Evolutionary conservation across 331 rosid genomes (phyloP).

Genomic region (Phaseolus coccineus): DNA sequence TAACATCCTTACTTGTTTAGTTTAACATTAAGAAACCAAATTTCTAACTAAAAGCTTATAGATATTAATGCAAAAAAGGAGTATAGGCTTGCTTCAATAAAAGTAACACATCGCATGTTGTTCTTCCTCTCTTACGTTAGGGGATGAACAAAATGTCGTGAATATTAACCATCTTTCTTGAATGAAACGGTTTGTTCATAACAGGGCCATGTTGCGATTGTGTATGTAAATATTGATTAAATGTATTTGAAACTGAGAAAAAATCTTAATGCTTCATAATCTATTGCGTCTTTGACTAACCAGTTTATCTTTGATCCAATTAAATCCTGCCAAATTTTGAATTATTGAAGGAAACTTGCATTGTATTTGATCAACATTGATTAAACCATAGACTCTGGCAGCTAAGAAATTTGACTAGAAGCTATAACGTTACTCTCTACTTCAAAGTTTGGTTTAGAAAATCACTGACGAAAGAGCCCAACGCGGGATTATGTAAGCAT

Average conservation of each 20-base stretch:
- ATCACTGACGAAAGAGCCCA: not conserved
- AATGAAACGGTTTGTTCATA: not conserved
- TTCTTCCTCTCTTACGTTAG: constrained; percentile 34
- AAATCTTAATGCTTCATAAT: not conserved
- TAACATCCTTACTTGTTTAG: too few relatives aligned
- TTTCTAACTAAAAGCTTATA: too few relatives aligned
- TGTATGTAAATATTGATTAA: not conserved
- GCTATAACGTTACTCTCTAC: not conserved
- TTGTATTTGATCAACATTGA: not conserved
- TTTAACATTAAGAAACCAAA: too few relatives aligned
- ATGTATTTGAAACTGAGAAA: not conserved
- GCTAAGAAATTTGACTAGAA: not conserved
- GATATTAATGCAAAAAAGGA: too few relatives aligned
- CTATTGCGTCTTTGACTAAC: constrained; percentile 1
- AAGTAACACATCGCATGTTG: constrained; percentile 46
- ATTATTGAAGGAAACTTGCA: not conserved
- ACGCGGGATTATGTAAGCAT: not conserved
- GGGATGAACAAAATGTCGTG: not conserved
- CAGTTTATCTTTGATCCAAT: not conserved
- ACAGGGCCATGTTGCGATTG: not conserved
- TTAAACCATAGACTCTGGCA: not conserved
- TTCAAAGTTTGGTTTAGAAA: constrained; percentile 15
- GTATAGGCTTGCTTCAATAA: not conserved
- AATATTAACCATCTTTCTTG: not conserved
- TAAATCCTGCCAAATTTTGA: not conserved